Percentiles rank a stretch among this genome's conserved stretches.
These are phyloP conservation scores for Sporobolomyces phaffii DNA, from an alignment of 768 basidiomycete genomes.

Conservation along the genomic window DNA sequence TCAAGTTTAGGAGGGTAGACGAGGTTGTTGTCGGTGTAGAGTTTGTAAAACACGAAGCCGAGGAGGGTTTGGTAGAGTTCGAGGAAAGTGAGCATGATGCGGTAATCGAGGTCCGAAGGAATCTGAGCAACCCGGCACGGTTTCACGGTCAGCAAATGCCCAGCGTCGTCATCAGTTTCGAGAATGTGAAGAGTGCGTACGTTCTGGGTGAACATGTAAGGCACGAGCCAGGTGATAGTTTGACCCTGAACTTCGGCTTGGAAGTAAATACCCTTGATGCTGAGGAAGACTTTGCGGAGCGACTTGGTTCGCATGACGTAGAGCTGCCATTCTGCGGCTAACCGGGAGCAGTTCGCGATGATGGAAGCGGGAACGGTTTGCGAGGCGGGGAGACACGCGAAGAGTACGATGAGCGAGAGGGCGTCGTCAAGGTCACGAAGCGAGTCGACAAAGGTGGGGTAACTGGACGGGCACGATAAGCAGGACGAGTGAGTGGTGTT, in stretches of 20 bases:
- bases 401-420: slow-evolving; percentile 87
- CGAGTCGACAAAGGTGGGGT: slow-evolving; percentile 93
- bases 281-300: slow-evolving; percentile 84
- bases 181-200: slow-evolving; percentile 51
- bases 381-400: slow-evolving; percentile 83
- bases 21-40: slow-evolving; percentile 89
- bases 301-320: slow-evolving; percentile 83
- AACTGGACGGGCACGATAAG: slow-evolving; percentile 53
- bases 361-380: slow-evolving; percentile 68
- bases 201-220: slow-evolving; percentile 93
- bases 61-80: slow-evolving; percentile 96
- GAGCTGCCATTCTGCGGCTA: slow-evolving; percentile 93
- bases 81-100: slow-evolving; percentile 95
- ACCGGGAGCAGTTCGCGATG: slow-evolving; percentile 79
- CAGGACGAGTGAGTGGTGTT: no score
- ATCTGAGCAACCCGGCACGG: slow-evolving; percentile 53
- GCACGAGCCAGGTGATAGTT: slow-evolving; percentile 89
- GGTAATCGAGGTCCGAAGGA: slow-evolving; percentile 89
- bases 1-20: slow-evolving; percentile 95
- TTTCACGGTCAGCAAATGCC: not conserved
- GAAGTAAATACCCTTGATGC: slow-evolving; percentile 97
- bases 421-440: slow-evolving; percentile 95
- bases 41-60: slow-evolving; percentile 92
- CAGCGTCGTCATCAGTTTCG: not conserved
- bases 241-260: slow-evolving; percentile 93